Evolutionary conservation across 164 flowering plant species (phyloP).

Genomic region (Brasenia schreberi): DNA sequence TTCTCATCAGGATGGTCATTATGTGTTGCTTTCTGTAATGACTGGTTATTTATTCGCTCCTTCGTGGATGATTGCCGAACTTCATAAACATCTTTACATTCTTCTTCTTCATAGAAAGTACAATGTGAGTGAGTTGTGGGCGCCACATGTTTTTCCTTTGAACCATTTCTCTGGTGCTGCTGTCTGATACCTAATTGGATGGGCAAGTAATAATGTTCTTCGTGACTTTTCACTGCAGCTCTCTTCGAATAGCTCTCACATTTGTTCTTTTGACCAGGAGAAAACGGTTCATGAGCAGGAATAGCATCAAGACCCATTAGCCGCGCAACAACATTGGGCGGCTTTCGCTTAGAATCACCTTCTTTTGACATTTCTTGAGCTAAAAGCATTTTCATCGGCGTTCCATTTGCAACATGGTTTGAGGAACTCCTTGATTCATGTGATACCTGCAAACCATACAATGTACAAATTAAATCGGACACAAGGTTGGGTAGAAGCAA

Average conservation of each 20-base stretch:
- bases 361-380: constrained; percentile 91
- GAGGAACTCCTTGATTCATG: constrained; percentile 37
- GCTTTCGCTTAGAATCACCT: constrained; percentile 36
- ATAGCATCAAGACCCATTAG: constrained; percentile 93
- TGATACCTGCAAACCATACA: constrained; percentile 32
- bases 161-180: constrained; percentile 29
- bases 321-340: constrained; percentile 84
- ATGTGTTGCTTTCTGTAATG: constrained; percentile 25
- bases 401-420: constrained; percentile 43
- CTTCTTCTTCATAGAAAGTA: constrained; percentile 17
- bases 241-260: constrained; percentile 23
- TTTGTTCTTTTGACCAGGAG: constrained; percentile 22
- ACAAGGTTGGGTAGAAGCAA: neutral
- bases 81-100: constrained; percentile 56
- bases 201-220: neutral
- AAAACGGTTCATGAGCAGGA: constrained; percentile 36
- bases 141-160: constrained; percentile 23
- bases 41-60: constrained; percentile 18
- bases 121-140: constrained; percentile 17
- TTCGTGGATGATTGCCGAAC: constrained; percentile 40
- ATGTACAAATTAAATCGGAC: neutral
- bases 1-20: constrained; percentile 30
- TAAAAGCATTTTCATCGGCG: constrained; percentile 89
- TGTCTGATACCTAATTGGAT: constrained; percentile 6
- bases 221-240: neutral